Evolutionary conservation across 1,284 basidiomycete species (phyloP), one percentile per base, ranked within the genome.

Genomic region (Cryptococcus amylolentus): DNA sequence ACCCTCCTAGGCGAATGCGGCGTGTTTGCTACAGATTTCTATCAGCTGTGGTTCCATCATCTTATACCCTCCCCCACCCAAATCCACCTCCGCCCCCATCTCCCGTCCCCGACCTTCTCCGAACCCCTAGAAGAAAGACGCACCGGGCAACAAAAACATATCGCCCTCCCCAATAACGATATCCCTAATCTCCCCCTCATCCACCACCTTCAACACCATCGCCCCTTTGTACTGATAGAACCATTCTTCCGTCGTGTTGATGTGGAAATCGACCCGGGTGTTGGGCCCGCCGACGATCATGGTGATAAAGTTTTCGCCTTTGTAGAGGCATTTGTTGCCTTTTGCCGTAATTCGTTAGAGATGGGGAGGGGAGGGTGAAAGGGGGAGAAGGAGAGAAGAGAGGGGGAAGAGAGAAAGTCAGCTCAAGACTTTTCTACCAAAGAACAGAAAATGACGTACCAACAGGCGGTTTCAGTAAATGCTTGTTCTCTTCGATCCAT

Each of bases 161-260:
- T 94, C 91, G 43, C 94, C 94, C 77, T 98, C 92, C 58, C 86
- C 87, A 67, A 98, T 96, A 27, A 81, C 78, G 40, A 98, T 88
- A 71, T 98, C 94, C 68, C 82, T 81, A 76, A 97, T 94, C 64
- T 83, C 81, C n/a, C 86, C 87, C 18, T 88, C 88, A 55, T 95
- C 91, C 10, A 98, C 87, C 5, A 91, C 86, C 62, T 89, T 86
- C 41, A 97, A 81, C 12, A 91, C 79, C 90, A 97, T 96, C 2
- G 83, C 85, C 1, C 91, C 91, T 74, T 92, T 90, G 80, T 93
- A 83, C 74, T 97, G 93, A 77, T 92, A 95, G 75, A 96, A 96
- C 91, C 91, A 96, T 78, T 96, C 93, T 81, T 96, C 91, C 3
- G 92, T 95, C 76, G 93, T 86, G 73, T 96, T 96, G 49, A 95